Base-by-base conservation (phyloP, 202 grass and related monocot genomes). In the Carex sylvatica region DNA sequence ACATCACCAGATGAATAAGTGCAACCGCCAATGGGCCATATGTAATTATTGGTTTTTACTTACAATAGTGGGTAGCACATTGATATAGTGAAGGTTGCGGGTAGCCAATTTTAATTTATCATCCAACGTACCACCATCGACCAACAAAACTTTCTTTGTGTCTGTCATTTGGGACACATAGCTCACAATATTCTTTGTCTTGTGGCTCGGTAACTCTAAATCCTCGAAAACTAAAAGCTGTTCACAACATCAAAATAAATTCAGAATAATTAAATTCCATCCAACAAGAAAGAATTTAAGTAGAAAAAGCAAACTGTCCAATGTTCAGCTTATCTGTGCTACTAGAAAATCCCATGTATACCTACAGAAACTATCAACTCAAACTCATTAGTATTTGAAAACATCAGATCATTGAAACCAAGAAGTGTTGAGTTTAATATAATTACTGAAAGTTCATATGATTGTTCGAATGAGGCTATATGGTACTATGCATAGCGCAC, bases 141-240 rank as follows among this genome's bases (percentile, higher is more conserved):
- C 92, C 86, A 91, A 89, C 49, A 98, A 81, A 79, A 98, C 77
- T 80, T 95, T 98, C 87, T 97, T 91, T 3, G 85, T 86, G 36
- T 85, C 78, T 6, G 93, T 86, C 88, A 92, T 88, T 84, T 94
- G 87, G 2, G 80, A 65, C 10, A 95, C 62, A 65, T 91, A 87
- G 13, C 74, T 87, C 61, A 95, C 92, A 19, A 95, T 86, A 77
- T 95, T 94, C 82, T 97, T 92, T 9, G 94, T 94, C 80, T 94
- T 94, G 90, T 94, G 92, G 83, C 88, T 92, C 49, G 85, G 92
- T 23, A 97, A 42, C 22, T 80, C 87, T 24, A 92, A 40, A 87
- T 97, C 92, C 14, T 92, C 87, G 31, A 91, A 98, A 16, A 95
- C 65, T 53, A 93, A 80, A 36, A 98, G 92, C 96, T 98, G 83